Conservation (phyloP, 108 stramenopile species). For the Aurantiochytrium sp. region DNA sequence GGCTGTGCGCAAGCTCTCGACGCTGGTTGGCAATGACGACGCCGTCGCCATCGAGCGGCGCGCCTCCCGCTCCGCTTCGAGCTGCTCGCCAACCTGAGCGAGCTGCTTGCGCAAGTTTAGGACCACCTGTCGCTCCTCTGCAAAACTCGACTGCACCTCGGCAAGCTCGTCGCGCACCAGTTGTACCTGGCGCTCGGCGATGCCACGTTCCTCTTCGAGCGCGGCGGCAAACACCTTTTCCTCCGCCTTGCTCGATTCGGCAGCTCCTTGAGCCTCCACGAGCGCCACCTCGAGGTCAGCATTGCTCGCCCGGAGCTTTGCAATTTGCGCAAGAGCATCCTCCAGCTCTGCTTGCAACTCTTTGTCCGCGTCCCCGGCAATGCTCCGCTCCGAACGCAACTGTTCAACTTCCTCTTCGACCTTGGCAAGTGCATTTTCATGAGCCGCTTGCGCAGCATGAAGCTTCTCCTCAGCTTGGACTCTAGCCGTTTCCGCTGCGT, state of each 20-base stretch:
- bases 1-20: not conserved
- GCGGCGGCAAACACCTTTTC: not conserved
- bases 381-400: not conserved
- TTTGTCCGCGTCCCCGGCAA: not conserved
- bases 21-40: not conserved
- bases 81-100: not conserved
- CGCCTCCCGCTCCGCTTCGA: not conserved
- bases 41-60: not conserved
- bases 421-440: not conserved
- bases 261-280: not conserved
- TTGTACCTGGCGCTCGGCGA: not conserved
- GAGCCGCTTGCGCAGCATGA: not conserved
- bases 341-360: not conserved
- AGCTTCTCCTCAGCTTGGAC: not conserved
- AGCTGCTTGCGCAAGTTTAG: not conserved
- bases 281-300: not conserved
- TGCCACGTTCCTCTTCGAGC: not conserved
- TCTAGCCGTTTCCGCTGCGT: not conserved
- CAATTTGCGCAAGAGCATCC: not conserved
- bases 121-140: not conserved
- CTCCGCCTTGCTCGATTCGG: not conserved
- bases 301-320: not conserved
- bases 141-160: not conserved
- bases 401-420: not conserved
- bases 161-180: not conserved